Evolutionary conservation across 73 alveolate genomes (phyloP), one percentile per base, ranked within the genome.

Genomic region (Paramecium caudatum): DNA sequence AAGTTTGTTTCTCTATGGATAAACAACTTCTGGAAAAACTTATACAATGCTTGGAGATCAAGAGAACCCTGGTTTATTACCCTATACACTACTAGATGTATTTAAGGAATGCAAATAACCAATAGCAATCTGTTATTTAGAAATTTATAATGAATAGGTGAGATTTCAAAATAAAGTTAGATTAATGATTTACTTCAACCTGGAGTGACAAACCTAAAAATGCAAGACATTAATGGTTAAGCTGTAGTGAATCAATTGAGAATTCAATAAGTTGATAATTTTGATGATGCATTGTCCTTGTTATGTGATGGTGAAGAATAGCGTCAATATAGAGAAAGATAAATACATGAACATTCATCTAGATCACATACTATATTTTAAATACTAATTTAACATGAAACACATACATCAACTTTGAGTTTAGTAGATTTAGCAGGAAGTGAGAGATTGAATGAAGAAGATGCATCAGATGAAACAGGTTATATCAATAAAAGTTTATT

Each of bases 371-470:
- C 99, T 12, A 94, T 97, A 46, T 95, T 97, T 90, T 93, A 96
- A 91, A 85, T 97, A 9, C 65, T 91, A 49, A 90, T 96, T 13
- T 93, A 61, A 23, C 80, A 85, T n/a, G 69, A 86, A 16, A 16
- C 39, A 3, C 37, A 49, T 3, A 15, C 34, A 9, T 93, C 96
- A 12, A 68, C 90, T 62, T 83, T 96, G 82, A 96, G 96, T 92
- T 93, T 97, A 39, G 96, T 97, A 3, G 99, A 97, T 91, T 88
- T 97, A n/a, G 99, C 99, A 1, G 99, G 99, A 5, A 91, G 97
- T 90, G 99, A 97, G 91, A 94, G 99, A 90, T 93, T 96, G 17
- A 80, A 86, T 23, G 93, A 86, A 61, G 94, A 94, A 45, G 99
- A 97, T 78, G 94, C 95, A 55, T 41, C 61, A 13, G 98, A 95